Base-by-base conservation (phyloP, 257 asterid species). In the Nicotiana tabacum region DNA sequence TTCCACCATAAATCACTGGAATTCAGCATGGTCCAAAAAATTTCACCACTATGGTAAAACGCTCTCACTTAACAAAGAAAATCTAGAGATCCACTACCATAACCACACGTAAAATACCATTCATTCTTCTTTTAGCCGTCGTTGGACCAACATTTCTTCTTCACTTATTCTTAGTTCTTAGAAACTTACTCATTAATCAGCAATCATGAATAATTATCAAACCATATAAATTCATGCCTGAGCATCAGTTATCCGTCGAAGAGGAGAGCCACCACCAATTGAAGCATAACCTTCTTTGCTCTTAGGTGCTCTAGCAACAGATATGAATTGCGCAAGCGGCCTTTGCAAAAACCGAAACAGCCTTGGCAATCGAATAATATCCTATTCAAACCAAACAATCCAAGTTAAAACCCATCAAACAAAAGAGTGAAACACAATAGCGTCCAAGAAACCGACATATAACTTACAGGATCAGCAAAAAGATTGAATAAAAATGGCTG, bases 251-350 rank as follows among this genome's bases (percentile, higher is more conserved):
- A 96, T 96, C 66, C 96, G 98, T 48, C 99, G 97, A 82, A 96
- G 94, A 83, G 99, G 98, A 88, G 99, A 96, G 82, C 99, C 99
- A 77, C 99, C 98, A 78, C 99, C 99, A 77, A 96, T 96, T 83
- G 99, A 90, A 87, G 99, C 99, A 90, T 94, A 96, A 61, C 99
- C 99, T 87, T 96, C 98, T 89, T 88, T 94, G 91, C 99, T 96
- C 93, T 96, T 96, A 18, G 98, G 94, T 16, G 99, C 92, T 96
- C 99, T 92, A 61, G 83, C 98, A 83, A 92, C 94, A 68, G 99
- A 96, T 83, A 96, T 90, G 89, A 96, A 96, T 77, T 96, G 94
- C 60, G 99, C 99, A 89, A 96, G 83, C 46, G 99, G 99, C 91
- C 89, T 96, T 84, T 96, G 99, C 81, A 96, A 95, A 89, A 96